Evolutionary conservation across 2,329 filamentous ascomycete species (phyloP), one percentile per base, ranked within the genome.

Genomic region (Fusarium sp.): DNA sequence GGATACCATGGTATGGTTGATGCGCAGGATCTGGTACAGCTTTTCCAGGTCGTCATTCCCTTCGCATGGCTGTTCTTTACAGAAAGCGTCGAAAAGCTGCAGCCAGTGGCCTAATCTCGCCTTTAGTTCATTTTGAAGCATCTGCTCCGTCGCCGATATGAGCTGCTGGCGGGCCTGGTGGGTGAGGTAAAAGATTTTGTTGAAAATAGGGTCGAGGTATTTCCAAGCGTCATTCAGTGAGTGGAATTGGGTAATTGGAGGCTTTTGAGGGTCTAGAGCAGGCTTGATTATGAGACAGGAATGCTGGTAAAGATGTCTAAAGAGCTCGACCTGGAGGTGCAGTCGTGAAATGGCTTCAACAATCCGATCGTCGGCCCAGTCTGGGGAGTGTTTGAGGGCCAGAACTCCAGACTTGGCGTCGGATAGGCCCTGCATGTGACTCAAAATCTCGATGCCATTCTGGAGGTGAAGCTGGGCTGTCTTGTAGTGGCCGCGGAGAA

Each of bases 321-420:
- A 72, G 5, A 78, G 69, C n/a, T 73, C 70, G 12, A 72, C 57
- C 59, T 77, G 75, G 3, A 79, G 57, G 39, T 78, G 73, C 6
- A 79, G 65, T 28, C 77, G 73, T 1, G 75, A 73, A 34, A 87
- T 83, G 3, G 78, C 79, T 60, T 85, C 82, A 4, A 81, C 65
- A 15, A 87, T 82, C 76, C 80, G 83, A 40, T 81, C 77, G 46
- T 87, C 83, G 1, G 78, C 71, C 1, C 75, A 75, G 6, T 80
- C 77, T 4, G 30, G 62, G 2, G 48, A 61, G 11, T 62, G 41
- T 18, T 65, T 63, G 13, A 73, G 5, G 4, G 53, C 37, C 13
- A 74, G 44, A 10, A 62, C 37, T 2, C 63, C 62, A 13, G 59
- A 63, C 56, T 63, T 62, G 80, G 81, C 18, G 80, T 66, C 37